Evolutionary conservation across 73 alveolate genomes (phyloP), one percentile per base, ranked within the genome.

Genomic region (Symbiodinium pilosum): DNA sequence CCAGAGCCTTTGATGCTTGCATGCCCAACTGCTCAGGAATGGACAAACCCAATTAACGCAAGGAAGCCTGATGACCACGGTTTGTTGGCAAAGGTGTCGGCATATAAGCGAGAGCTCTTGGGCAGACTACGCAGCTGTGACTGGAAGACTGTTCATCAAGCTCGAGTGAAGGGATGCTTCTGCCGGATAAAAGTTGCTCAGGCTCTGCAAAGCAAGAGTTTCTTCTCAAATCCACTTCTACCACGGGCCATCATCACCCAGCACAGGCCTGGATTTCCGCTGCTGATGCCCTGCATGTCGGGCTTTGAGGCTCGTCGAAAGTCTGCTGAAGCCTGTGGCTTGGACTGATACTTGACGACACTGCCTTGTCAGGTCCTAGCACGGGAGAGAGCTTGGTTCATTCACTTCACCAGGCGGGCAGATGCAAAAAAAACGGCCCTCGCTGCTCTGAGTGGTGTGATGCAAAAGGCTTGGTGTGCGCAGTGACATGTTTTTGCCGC

Each of bases 401-500:
- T 4, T 32, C 97, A 91, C 88, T 71, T 91, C 36, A 40, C 52
- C 42, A 68, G 97, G 97, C 28, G 52, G 39, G 47, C 14, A 0
- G 47, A 2, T 24, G 77, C 28, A 11, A 6, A 14, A 14, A 14
- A 14, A 47, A 47, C 6, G 59, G 14, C 21, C 21, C 21, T 6
- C 14, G 6, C 59, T 47, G 59, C 59, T 47, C 21, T 6, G 59
- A 14, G 59, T 47, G 59, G 6, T 64, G 77, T 26, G 36, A 30
- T 64, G 81, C 81, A 64, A n/a, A 83, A 91, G 97, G 97, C 81
- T 68, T 36, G 97, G 97, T 20, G 89, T 91, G 30, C 97, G 38
- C 39, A 91, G 54, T 51, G 97, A 91, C 87, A 91, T 91, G 97
- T 91, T 91, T 47, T 68, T 91, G 34, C 97, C 97, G 30, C 97